Evolutionary conservation across 805 yeast genomes (phyloP), one percentile per base, ranked within the genome.

Genomic region (Brettanomyces anomalus): DNA sequence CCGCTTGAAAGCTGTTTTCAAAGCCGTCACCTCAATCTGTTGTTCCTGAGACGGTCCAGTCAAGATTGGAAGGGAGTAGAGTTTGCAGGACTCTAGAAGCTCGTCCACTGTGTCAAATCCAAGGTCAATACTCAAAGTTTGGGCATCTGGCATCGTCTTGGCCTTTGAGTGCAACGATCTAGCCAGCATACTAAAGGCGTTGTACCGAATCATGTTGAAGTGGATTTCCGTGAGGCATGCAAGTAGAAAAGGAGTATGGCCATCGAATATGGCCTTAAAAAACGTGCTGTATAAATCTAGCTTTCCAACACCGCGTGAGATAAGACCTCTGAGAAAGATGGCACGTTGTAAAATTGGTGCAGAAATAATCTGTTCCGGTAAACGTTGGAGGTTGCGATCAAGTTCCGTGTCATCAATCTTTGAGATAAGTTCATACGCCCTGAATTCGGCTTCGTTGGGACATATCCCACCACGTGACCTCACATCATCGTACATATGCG

Each of bases 401-500:
- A 85, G 64, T 51, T 88, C 97, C 0, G 93, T 81, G 57, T 93
- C 97, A 51, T 85, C 70, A 7, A 85, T 64, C 52, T 87, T 90
- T 50, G 88, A 77, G 15, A 93, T 55, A 17, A 93, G 64, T 44
- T 87, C 82, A 58, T 89, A 93, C 0, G 96, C 89, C 51, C 97
- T 72, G 55, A 93, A 86, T 57, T 93, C 98, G 0, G 97, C 85
- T 61, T 93, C 97, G 52, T 87, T 85, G 0, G 88, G 85, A 36
- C 85, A 76, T 5, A 46, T 47, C 0, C 85, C 79, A 2, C 88
- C 90, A 45, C 73, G 71, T 21, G 79, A 76, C 36, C 94, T 68
- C 10, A 81, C 80, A 54, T 85, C 96, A 43, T 77, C 77, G 55
- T 93, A 93, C 57, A 88, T 85, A 56, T 93, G 96, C 3, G 85